Evolutionary conservation across 2,329 filamentous ascomycete genomes (phyloP).

Genomic region (Colletotrichum chrysophilum): DNA sequence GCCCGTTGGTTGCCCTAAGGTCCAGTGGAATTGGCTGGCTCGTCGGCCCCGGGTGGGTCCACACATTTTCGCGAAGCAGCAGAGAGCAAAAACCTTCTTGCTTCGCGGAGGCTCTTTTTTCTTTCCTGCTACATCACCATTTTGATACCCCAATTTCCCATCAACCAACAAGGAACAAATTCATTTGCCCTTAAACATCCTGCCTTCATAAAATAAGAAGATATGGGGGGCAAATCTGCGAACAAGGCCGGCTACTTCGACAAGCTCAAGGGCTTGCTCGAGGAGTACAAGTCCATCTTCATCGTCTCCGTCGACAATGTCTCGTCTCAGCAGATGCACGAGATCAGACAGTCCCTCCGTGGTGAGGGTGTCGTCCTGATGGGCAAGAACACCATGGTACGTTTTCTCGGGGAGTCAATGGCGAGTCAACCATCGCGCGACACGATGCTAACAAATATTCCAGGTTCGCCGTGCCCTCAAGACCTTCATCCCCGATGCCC

Average conservation of each 20-base stretch:
- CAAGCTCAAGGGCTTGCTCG: constrained; percentile 97
- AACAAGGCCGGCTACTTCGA: constrained; percentile 99
- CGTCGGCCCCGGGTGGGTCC: background rate
- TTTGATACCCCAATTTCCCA: constrained; percentile 23
- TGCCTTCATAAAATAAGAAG: constrained; percentile 90
- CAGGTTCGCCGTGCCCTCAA: constrained; percentile 96
- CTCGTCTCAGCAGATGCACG: constrained; percentile 99
- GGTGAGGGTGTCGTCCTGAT: constrained; percentile 94
- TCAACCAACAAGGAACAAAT: constrained; percentile 24
- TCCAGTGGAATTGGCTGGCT: background rate
- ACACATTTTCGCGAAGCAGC: constrained; percentile 8
- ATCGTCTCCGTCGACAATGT: constrained; percentile 99
- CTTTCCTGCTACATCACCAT: constrained; percentile 12
- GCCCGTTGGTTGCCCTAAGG: background rate
- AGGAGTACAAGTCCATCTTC: constrained; percentile 98
- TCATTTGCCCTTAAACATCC: constrained; percentile 92
- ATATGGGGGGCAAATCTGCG: constrained; percentile 96
- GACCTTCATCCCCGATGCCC: constrained; percentile 87
- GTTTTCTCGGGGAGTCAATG: constrained; percentile 26
- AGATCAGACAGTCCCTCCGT: constrained; percentile 93
- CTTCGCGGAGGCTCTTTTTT: background rate
- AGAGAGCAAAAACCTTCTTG: constrained; percentile 18
- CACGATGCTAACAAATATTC: background rate
- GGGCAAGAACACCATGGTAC: constrained; percentile 99
- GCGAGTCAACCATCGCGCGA: background rate